Evolutionary conservation across 2,329 filamentous ascomycete genomes (phyloP).

Genomic region (Fusarium sublunatum): DNA sequence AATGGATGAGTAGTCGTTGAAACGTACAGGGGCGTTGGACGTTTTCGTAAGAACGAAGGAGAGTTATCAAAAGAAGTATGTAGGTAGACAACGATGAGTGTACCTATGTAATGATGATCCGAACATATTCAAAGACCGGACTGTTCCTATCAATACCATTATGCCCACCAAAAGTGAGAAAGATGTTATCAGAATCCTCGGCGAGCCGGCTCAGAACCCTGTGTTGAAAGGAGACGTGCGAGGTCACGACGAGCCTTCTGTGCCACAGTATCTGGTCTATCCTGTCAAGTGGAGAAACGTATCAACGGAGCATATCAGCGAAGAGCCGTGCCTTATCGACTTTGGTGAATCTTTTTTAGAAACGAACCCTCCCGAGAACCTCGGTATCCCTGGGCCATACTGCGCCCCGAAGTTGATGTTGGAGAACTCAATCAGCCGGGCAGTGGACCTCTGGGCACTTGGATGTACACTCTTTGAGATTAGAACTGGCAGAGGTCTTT

Average conservation of each 20-base stretch:
- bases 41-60: no score
- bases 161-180: no score
- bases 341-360: conserved; percentile 27
- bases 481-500: conserved; percentile 46
- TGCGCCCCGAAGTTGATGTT: conserved; percentile 44
- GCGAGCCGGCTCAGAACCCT: conserved; percentile 15
- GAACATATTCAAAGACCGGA: no score
- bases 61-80: no score
- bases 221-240: not conserved
- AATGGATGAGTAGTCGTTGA: no score
- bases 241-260: conserved; percentile 16
- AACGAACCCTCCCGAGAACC: conserved; percentile 9
- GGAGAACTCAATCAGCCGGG: conserved; percentile 33
- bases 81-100: no score
- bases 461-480: conserved; percentile 49
- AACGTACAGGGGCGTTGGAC: no score
- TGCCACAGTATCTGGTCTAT: conserved; percentile 42
- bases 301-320: not conserved
- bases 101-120: no score
- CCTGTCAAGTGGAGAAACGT: conserved; percentile 33
- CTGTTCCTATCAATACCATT: no score
- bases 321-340: conserved; percentile 19
- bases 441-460: conserved; percentile 46
- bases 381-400: conserved; percentile 44
- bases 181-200: conserved; percentile 27